Percentiles rank a stretch among this genome's conserved stretches.
Conservation (phyloP, 805 yeast species). For the Ogataea pilisensis region DNA sequence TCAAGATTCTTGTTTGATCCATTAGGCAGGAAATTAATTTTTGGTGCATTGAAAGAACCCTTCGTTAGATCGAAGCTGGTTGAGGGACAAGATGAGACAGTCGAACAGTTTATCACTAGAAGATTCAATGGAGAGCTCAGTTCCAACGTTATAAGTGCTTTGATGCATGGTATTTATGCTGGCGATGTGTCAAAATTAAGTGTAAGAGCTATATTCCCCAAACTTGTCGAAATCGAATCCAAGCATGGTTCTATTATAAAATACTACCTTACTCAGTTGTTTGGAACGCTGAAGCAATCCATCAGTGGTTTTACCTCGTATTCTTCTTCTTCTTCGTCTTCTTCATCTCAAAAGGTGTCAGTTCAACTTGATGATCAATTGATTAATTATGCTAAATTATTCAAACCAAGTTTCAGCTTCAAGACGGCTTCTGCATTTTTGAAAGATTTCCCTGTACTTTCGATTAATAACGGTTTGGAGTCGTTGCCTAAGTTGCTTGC, state of each 20-base stretch:
- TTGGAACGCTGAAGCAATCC: slow-evolving; percentile 17
- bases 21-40: slow-evolving; percentile 30
- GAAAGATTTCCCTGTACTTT: slow-evolving; percentile 58
- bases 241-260: slow-evolving; percentile 55
- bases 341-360: too few relatives aligned
- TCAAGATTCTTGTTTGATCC: slow-evolving; percentile 26
- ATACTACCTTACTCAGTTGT: slow-evolving; percentile 37
- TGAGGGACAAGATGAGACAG: slow-evolving; percentile 57
- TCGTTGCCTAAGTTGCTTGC: slow-evolving; percentile 44
- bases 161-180: slow-evolving; percentile 87
- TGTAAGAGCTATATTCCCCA: slow-evolving; percentile 55
- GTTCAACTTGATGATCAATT: slow-evolving; percentile 28
- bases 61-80: slow-evolving; percentile 32
- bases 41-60: slow-evolving; percentile 49
- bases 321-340: too few relatives aligned
- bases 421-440: slow-evolving; percentile 33
- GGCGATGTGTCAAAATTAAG: slow-evolving; percentile 72
- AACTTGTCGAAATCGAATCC: slow-evolving; percentile 53
- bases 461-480: slow-evolving; percentile 52
- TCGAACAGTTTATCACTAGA: slow-evolving; percentile 61
- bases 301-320: too few relatives aligned
- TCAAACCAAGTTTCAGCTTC: slow-evolving; percentile 40
- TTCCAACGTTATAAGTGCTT: slow-evolving; percentile 68
- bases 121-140: slow-evolving; percentile 60
- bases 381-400: slow-evolving; percentile 33